phyloP scores from a whole-genome alignment of 164 flowering plant genomes.

The Magnolia officinalis region DNA sequence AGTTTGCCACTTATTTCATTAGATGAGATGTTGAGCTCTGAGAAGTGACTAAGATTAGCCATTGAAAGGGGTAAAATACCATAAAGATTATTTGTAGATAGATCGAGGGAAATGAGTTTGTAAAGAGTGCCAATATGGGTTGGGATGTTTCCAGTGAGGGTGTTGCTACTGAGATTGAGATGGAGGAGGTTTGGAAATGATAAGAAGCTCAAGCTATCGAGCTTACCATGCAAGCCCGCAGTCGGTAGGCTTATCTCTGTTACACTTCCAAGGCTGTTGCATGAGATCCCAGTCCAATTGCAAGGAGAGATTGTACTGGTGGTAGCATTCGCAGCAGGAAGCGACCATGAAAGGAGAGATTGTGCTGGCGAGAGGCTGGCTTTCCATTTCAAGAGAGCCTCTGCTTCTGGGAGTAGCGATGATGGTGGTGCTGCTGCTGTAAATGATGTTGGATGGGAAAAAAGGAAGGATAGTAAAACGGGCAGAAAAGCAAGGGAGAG shows the following conservation, averaged over 20 bases:
- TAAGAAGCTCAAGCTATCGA: too few species aligned
- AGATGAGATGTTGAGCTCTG: background rate
- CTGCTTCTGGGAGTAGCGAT: slow-evolving; percentile 13
- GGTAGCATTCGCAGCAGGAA: background rate
- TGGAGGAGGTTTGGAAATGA: too few species aligned
- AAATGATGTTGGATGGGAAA: background rate
- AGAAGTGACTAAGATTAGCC: background rate
- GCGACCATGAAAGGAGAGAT: slow-evolving; percentile 18
- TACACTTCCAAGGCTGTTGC: background rate
- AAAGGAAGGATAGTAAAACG: background rate
- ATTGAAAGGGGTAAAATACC: slow-evolving; percentile 4
- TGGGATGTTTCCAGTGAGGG: background rate
- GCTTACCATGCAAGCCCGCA: slow-evolving; percentile 14
- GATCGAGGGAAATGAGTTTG: background rate
- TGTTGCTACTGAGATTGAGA: background rate
- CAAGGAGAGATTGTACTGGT: slow-evolving; percentile 6
- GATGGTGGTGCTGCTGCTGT: background rate
- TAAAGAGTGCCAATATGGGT: background rate
- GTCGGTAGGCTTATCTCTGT: slow-evolving; percentile 5
- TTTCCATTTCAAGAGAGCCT: slow-evolving; percentile 21
- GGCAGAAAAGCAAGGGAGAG: background rate
- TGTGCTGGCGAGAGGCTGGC: slow-evolving; percentile 15
- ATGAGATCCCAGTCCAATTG: slow-evolving; percentile 22
- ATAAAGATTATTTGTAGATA: background rate
- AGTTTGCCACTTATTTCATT: background rate